Conservation (phyloP, 805 yeast species). For the Deakozyma indianensis region DNA sequence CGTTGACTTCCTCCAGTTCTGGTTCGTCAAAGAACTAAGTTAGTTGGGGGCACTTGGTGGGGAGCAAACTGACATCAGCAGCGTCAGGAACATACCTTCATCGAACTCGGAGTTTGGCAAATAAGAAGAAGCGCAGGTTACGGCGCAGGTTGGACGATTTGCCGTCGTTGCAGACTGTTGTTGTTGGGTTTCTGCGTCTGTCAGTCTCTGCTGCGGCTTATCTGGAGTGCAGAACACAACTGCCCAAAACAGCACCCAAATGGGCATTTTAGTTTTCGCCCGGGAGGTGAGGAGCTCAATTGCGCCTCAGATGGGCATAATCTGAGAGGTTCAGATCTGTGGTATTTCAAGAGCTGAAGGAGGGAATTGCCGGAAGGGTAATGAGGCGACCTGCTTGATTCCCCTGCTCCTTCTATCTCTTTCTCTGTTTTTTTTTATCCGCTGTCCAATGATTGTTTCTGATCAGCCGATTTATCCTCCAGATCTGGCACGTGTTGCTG, state of each 20-base stretch:
- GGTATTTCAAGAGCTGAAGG: background rate
- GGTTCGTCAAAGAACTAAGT: constrained; percentile 77
- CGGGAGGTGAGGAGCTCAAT: background rate
- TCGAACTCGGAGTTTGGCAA: too few species aligned
- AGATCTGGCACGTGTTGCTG: background rate
- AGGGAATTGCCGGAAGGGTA: background rate
- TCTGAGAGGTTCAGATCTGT: too few species aligned
- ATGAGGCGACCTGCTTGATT: background rate
- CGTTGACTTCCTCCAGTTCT: constrained; percentile 83
- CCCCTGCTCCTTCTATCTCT: background rate
- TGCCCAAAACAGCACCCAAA: background rate
- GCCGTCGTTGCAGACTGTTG: background rate
- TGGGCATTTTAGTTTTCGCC: background rate
- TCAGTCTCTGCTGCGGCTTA: background rate
- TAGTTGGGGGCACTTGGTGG: constrained; percentile 1
- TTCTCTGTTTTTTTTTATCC: background rate
- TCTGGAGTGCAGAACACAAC: background rate
- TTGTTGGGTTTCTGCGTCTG: background rate
- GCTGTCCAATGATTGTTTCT: background rate
- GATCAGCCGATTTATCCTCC: background rate
- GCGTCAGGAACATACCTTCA: background rate
- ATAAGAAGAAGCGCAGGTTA: background rate
- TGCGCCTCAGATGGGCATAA: too few species aligned
- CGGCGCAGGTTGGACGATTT: background rate
- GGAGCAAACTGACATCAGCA: constrained; percentile 1